Conservation (phyloP, 2,329 filamentous ascomycete genomes). For the Botryotinia narcissicola region DNA sequence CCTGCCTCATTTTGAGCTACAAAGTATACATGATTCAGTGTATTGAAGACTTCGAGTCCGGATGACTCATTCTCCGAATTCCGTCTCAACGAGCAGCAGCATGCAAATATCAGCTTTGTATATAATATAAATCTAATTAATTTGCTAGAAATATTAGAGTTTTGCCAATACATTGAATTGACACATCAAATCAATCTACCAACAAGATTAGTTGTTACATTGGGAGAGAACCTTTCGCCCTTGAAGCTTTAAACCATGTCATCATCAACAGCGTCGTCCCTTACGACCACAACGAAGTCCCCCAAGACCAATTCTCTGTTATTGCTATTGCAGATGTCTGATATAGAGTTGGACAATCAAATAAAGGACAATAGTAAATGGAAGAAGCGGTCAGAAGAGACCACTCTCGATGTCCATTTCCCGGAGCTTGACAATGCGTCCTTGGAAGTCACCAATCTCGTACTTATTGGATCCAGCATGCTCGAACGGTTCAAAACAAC, state of each 20-base stretch:
- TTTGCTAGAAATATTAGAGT: not conserved
- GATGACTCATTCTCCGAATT: not conserved
- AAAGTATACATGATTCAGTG: not conserved
- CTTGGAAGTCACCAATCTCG: not conserved
- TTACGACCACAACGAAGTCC: not conserved
- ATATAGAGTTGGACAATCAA: not conserved
- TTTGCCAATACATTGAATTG: not conserved
- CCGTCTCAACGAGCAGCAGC: not conserved
- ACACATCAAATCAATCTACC: not conserved
- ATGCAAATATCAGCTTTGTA: not conserved
- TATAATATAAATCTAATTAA: not conserved
- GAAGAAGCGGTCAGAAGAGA: conserved; percentile 15
- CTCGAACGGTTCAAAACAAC: conserved; percentile 22
- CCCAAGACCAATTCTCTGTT: not conserved
- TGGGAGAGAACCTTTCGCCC: not conserved
- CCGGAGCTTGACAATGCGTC: not conserved
- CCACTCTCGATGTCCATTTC: conserved; percentile 10
- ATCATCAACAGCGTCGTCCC: not conserved
- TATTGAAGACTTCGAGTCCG: not conserved
- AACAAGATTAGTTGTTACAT: not conserved
- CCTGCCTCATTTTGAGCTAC: not conserved
- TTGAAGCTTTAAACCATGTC: not conserved
- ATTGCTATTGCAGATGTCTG: not conserved
- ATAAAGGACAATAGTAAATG: conserved; percentile 12
- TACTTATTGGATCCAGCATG: conserved; percentile 24